A percentile compares a stretch with the other conserved stretches of the same genome.
phyloP scores from a whole-genome alignment of 2,329 filamentous ascomycete species.

The Purpureocillium lavendulum region DNA sequence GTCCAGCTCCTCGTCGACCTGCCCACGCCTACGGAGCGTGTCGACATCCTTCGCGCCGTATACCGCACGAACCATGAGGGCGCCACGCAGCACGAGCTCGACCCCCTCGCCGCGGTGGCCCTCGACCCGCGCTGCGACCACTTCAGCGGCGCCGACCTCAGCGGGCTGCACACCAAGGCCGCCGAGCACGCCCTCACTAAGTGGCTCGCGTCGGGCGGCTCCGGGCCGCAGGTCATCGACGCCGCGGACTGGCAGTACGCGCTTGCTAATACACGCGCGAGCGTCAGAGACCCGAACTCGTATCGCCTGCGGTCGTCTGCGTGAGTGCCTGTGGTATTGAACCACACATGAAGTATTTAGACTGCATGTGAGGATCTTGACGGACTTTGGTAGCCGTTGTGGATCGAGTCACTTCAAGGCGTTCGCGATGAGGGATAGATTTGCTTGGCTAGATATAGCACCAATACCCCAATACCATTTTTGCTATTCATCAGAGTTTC shows the following conservation, averaged over 20 bases:
- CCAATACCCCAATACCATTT: too few relatives aligned
- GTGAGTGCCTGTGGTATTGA: too few relatives aligned
- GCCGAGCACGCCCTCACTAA: slow-evolving; percentile 37
- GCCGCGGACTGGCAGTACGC: slow-evolving; percentile 45
- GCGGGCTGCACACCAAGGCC: slow-evolving; percentile 38
- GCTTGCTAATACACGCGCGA: slow-evolving; percentile 37
- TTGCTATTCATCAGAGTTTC: too few relatives aligned
- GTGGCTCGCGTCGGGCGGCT: slow-evolving; percentile 20
- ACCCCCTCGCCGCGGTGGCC: slow-evolving; percentile 56
- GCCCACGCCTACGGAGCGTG: slow-evolving; percentile 68
- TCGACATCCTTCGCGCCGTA: slow-evolving; percentile 73
- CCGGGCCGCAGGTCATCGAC: slow-evolving; percentile 16
- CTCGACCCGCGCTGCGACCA: slow-evolving; percentile 58
- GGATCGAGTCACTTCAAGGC: too few relatives aligned
- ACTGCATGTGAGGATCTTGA: too few relatives aligned
- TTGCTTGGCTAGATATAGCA: too few relatives aligned
- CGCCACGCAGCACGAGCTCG: slow-evolving; percentile 34
- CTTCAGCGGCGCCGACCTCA: slow-evolving; percentile 65
- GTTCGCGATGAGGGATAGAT: too few relatives aligned
- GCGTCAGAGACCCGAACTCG: slow-evolving; percentile 37
- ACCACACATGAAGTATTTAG: too few relatives aligned
- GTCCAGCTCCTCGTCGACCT: slow-evolving; percentile 85
- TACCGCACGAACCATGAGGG: slow-evolving; percentile 35
- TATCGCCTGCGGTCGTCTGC: slow-evolving; percentile 25
- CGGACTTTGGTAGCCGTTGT: too few relatives aligned